phyloP scores from a whole-genome alignment of 2,329 filamentous ascomycete species.

The Ceratocystiopsis minuta region DNA sequence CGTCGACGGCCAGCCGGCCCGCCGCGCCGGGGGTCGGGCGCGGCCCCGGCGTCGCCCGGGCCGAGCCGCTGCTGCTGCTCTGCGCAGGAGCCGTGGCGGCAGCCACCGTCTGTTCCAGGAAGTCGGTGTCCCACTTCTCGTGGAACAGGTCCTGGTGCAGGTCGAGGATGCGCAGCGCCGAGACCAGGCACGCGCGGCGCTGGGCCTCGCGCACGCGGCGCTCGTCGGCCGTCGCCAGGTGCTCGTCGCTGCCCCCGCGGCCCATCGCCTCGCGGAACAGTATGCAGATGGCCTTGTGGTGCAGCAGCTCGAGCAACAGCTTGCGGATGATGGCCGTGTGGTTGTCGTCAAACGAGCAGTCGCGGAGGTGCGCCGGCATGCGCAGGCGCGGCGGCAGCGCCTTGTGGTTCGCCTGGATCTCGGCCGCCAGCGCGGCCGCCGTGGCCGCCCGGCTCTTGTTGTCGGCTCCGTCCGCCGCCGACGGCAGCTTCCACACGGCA shows the following conservation, averaged over 20 bases:
- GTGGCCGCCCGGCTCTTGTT: neutral
- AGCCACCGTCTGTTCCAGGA: slow-evolving; percentile 19
- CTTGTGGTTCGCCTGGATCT: slow-evolving; percentile 1
- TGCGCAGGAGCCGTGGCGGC: neutral
- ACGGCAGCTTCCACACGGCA: slow-evolving; percentile 15
- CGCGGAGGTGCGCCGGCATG: slow-evolving; percentile 7
- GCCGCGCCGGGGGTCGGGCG: neutral
- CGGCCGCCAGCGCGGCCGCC: slow-evolving; percentile 3
- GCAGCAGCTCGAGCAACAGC: slow-evolving; percentile 30
- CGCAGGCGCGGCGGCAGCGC: slow-evolving; percentile 6
- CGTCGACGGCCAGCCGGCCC: slow-evolving; percentile 31
- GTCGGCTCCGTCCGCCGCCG: neutral
- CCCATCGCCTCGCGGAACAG: slow-evolving; percentile 33
- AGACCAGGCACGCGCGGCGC: slow-evolving; percentile 31
- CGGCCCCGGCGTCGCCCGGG: neutral
- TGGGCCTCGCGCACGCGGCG: slow-evolving; percentile 21
- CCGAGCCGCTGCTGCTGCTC: neutral
- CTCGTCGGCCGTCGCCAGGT: slow-evolving; percentile 1
- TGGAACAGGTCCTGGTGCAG: slow-evolving; percentile 30
- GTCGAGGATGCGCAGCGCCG: slow-evolving; percentile 28
- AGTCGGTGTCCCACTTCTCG: slow-evolving; percentile 10
- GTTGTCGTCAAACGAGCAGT: slow-evolving; percentile 22
- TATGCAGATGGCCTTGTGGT: slow-evolving; percentile 36
- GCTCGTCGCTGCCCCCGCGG: slow-evolving; percentile 10
- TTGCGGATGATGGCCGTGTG: slow-evolving; percentile 30